phyloP scores from a whole-genome alignment of 208 protist species.

The Leishmania guyanensis region DNA sequence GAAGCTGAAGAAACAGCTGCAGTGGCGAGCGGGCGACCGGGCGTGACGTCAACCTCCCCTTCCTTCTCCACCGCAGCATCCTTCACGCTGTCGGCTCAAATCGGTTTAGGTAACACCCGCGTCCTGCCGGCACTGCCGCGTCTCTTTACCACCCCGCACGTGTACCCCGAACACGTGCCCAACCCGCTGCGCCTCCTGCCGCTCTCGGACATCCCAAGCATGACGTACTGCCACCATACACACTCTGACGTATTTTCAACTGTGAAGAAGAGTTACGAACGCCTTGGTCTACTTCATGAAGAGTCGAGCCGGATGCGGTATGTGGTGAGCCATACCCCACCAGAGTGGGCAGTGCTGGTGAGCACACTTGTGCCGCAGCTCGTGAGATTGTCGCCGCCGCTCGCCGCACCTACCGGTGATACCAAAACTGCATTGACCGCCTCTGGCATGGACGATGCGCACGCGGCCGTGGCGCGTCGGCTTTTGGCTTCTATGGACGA shows the following conservation, averaged over 20 bases:
- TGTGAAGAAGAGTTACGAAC: conserved; percentile 47
- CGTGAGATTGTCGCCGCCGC: neutral
- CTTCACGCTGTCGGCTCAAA: conserved; percentile 2
- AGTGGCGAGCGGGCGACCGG: neutral
- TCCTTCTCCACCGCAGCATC: neutral
- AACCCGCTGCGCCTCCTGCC: conserved; percentile 51
- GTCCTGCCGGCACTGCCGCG: conserved; percentile 47
- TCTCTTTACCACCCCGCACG: conserved; percentile 31
- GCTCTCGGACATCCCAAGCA: conserved; percentile 29
- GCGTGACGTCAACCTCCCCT: neutral
- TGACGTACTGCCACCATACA: conserved; percentile 54
- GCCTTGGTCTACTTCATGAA: conserved; percentile 41
- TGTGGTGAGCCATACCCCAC: conserved; percentile 12
- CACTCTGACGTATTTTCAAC: conserved; percentile 51
- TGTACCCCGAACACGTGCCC: conserved; percentile 28
- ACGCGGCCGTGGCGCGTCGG: conserved; percentile 1
- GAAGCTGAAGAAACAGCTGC: neutral
- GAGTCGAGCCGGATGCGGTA: conserved; percentile 20
- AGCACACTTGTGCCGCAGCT: conserved; percentile 27
- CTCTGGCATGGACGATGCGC: neutral
- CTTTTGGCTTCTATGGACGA: conserved; percentile 27
- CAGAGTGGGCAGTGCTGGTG: conserved; percentile 19
- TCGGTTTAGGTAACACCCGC: conserved; percentile 20
- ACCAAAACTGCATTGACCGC: neutral
- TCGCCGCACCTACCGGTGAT: neutral